phyloP scores from a whole-genome alignment of 164 flowering plant species.

The Vitis rupestris region DNA sequence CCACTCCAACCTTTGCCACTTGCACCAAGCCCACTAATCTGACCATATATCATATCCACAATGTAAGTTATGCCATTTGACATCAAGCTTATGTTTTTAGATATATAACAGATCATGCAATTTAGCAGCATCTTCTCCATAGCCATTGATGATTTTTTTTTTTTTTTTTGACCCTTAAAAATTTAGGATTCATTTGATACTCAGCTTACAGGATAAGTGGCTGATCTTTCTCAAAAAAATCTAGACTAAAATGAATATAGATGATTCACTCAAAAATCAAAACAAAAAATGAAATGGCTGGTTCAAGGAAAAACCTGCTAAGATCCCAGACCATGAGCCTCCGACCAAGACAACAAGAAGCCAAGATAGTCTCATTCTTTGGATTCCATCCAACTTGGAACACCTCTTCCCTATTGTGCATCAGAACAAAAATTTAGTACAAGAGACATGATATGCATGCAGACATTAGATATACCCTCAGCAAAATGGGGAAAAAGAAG shows the following conservation, averaged over 20 bases:
- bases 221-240: too few relatives aligned
- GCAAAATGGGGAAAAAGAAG: too few relatives aligned
- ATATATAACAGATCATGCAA: not conserved
- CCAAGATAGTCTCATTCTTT: conserved; percentile 90
- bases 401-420: conserved; percentile 74
- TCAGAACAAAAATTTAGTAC: not conserved
- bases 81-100: not conserved
- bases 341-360: conserved; percentile 96
- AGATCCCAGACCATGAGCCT: conserved; percentile 99
- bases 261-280: not conserved
- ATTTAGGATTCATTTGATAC: too few relatives aligned
- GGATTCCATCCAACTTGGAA: conserved; percentile 98
- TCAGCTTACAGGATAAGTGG: too few relatives aligned
- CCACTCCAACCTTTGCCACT: too few relatives aligned
- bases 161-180: too few relatives aligned
- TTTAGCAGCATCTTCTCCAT: not conserved
- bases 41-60: not conserved
- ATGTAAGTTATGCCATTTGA: not conserved
- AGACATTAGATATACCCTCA: too few relatives aligned
- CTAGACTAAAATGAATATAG: not conserved
- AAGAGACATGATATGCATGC: not conserved
- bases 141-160: not conserved
- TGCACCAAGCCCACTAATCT: not conserved
- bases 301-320: conserved; percentile 68
- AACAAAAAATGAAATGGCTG: not conserved